Percentiles rank a stretch among this genome's conserved stretches.
Conservation (phyloP, 768 basidiomycete genomes). For the Punctularia strigosozonata region DNA sequence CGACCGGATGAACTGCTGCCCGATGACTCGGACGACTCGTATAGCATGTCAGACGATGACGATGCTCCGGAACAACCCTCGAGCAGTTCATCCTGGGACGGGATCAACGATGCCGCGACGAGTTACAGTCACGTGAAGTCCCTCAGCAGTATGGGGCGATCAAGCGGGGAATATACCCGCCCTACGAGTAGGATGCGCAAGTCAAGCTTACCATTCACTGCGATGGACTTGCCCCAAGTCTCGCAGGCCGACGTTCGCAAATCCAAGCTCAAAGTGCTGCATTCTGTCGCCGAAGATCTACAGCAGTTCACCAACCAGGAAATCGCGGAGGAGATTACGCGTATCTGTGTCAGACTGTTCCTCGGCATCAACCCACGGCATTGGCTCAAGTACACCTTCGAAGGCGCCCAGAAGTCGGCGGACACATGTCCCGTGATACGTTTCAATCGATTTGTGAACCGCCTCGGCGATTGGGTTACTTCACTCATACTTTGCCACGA, state of each 20-base stretch:
- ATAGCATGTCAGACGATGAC: constrained; percentile 41
- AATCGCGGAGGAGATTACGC: constrained; percentile 81
- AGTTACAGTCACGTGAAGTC: constrained; percentile 29
- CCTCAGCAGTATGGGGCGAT: too few species aligned
- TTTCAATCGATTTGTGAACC: constrained; percentile 71
- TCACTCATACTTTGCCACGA: constrained; percentile 87
- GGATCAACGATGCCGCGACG: too few species aligned
- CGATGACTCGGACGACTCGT: constrained; percentile 43
- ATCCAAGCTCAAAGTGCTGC: constrained; percentile 52
- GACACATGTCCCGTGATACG: constrained; percentile 59
- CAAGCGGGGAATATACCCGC: constrained; percentile 61
- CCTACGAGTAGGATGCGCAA: constrained; percentile 43
- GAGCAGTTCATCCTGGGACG: background rate
- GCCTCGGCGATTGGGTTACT: constrained; percentile 81
- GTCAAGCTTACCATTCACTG: constrained; percentile 29
- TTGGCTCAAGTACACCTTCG: constrained; percentile 73
- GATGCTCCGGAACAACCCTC: constrained; percentile 14
- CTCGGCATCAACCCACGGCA: constrained; percentile 78
- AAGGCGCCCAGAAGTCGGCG: constrained; percentile 51
- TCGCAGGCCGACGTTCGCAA: constrained; percentile 27
- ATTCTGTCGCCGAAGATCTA: constrained; percentile 45
- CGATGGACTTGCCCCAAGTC: background rate
- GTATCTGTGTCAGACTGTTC: constrained; percentile 58
- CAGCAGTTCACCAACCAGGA: constrained; percentile 44
- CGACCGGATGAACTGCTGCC: constrained; percentile 44